These are phyloP conservation scores for Amaranthus palmeri DNA, from an alignment of 148 eudicot genomes.

Conservation along the genomic window DNA sequence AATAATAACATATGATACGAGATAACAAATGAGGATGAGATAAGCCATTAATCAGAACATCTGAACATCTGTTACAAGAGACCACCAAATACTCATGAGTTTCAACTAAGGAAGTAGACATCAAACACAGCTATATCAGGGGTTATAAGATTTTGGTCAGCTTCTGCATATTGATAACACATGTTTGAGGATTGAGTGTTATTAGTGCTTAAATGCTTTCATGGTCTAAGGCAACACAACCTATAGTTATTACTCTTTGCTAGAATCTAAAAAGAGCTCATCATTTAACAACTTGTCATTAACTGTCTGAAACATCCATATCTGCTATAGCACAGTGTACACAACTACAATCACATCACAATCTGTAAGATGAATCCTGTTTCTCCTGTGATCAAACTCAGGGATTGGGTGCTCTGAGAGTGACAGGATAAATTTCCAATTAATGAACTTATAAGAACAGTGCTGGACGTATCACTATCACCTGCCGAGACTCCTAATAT, in stretches of 20 bases:
- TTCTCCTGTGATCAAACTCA: not conserved
- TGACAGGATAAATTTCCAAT: not conserved
- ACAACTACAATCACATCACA: not conserved
- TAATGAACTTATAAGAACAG: not conserved
- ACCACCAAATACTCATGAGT: not conserved
- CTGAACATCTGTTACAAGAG: not conserved
- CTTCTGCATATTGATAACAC: not conserved
- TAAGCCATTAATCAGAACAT: not conserved
- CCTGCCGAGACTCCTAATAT: not conserved
- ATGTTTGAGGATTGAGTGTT: not conserved
- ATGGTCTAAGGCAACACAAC: not conserved
- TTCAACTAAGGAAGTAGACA: not conserved
- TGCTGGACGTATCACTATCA: not conserved
- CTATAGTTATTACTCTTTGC: not conserved
- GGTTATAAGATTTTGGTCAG: not conserved
- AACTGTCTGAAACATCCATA: not conserved
- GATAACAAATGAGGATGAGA: too few species aligned
- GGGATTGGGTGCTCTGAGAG: not conserved
- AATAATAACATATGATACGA: too few species aligned
- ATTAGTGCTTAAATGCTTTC: not conserved
- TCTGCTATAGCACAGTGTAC: too few species aligned
- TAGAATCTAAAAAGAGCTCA: not conserved
- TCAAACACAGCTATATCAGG: not conserved
- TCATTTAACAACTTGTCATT: not conserved
- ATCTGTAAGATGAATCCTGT: not conserved